Evolutionary conservation across 768 basidiomycete genomes (phyloP), one percentile per base, ranked within the genome.

Genomic region (Fomitopsis pulvina): DNA sequence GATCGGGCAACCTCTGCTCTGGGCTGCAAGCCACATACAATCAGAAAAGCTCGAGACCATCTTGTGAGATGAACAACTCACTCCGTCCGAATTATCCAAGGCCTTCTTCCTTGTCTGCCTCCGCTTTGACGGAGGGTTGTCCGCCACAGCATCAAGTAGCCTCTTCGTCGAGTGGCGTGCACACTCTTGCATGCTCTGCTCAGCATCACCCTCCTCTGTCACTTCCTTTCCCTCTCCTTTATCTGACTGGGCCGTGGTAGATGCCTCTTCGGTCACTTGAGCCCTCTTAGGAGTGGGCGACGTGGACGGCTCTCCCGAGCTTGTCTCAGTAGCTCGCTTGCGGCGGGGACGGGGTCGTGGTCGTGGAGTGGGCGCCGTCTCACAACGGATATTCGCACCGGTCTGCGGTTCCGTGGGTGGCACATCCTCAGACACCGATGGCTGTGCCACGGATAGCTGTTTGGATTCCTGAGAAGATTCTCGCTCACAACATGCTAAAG

Each of bases 81-180:
- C n/a, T n/a, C n/a, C n/a, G n/a, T n/a, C n/a, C 14, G 34, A 16
- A 37, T 16, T 14, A 5, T 37, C 34, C 14, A 14, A 37, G 14
- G 14, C 18, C 18, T 16, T 37, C n/a, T 37, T 42, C 20, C 4
- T 32, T 10, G 41, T 52, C 24, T 47, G 34, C 11, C 53, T 27
- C 43, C 47, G 57, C 47, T 61, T 61, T 32, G 50, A 2, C 5
- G 49, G 43, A 11, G 52, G 54, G 22, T 40, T 41, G 1, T 52
- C 56, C n/a, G 12, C 37, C 37, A 4, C 29, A 2, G 50, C 52
- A 25, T 25, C 21, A 41, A 42, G 18, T 14, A 37, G 20, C 21
- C 44, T 7, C 43, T 51, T 51, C 25, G 49, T 48, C 3, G 45
- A 44, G 21, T 59, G 54, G 16, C 50, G 52, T 18, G 34, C 18